These are phyloP conservation scores for Lentinula edodes DNA, from an alignment of 768 basidiomycete species.

Conservation along the genomic window DNA sequence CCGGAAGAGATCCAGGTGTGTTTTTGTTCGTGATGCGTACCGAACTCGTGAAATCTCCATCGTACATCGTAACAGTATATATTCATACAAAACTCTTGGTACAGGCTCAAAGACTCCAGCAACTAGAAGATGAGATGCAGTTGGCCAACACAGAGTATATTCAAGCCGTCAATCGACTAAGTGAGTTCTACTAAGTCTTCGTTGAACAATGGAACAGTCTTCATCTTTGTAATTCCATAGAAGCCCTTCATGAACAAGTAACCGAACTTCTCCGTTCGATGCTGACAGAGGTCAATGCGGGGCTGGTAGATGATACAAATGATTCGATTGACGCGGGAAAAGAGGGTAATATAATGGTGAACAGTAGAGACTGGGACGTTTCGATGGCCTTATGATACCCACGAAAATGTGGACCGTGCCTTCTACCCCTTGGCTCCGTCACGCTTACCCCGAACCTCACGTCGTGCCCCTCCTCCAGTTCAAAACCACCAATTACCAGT, in stretches of 20 bases:
- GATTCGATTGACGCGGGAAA: neutral
- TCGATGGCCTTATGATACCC: neutral
- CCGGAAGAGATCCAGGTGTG: slow-evolving; percentile 70
- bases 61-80: too few species aligned
- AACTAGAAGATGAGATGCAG: slow-evolving; percentile 65
- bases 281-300: slow-evolving; percentile 45
- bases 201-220: neutral
- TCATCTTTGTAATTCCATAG: slow-evolving; percentile 25
- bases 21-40: neutral
- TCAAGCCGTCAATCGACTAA: slow-evolving; percentile 67
- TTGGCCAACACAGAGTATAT: slow-evolving; percentile 73
- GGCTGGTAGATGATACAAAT: neutral
- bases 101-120: slow-evolving; percentile 62
- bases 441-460: too few species aligned
- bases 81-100: neutral
- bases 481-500: too few species aligned
- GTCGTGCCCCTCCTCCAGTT: too few species aligned
- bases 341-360: neutral
- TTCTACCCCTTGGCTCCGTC: too few species aligned
- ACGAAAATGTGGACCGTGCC: neutral
- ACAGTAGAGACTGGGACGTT: neutral
- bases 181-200: slow-evolving; percentile 37
- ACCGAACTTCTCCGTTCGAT: slow-evolving; percentile 52
- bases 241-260: slow-evolving; percentile 55
- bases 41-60: neutral